These are phyloP conservation scores for Candolleomyces aberdarensis DNA, from an alignment of 768 basidiomycete genomes.

Conservation along the genomic window DNA sequence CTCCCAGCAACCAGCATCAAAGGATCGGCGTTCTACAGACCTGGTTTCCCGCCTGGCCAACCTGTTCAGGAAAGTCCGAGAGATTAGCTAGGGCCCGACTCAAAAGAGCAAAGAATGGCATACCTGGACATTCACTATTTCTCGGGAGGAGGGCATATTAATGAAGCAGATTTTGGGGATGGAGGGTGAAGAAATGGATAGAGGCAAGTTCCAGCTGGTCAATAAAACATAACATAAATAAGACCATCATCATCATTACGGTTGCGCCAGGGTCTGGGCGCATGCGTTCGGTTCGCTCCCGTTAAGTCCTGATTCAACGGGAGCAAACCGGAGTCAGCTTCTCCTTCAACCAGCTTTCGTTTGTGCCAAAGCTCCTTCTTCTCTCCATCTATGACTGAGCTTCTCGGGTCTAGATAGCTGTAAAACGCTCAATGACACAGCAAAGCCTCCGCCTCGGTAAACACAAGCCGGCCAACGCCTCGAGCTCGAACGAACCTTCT, in stretches of 20 bases:
- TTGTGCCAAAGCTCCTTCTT: no score
- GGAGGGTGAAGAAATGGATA: not conserved
- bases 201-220: not conserved
- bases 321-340: no score
- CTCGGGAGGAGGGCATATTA: slow-evolving; percentile 57
- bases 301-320: no score
- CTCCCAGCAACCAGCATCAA: slow-evolving; percentile 1
- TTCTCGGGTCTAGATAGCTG: no score
- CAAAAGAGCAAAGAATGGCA: slow-evolving; percentile 5
- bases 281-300: no score
- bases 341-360: no score
- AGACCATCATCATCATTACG: not conserved
- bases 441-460: no score
- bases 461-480: no score
- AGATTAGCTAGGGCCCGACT: not conserved
- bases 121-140: slow-evolving; percentile 83
- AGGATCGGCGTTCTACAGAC: slow-evolving; percentile 14
- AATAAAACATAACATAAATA: not conserved
- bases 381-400: no score
- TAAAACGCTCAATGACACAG: no score
- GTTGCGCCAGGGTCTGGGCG: not conserved
- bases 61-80: slow-evolving; percentile 35
- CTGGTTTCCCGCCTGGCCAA: slow-evolving; percentile 66
- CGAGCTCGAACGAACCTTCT: no score
- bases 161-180: not conserved